phyloP scores from a whole-genome alignment of 116 monocot species.

The Posidonia oceanica region DNA sequence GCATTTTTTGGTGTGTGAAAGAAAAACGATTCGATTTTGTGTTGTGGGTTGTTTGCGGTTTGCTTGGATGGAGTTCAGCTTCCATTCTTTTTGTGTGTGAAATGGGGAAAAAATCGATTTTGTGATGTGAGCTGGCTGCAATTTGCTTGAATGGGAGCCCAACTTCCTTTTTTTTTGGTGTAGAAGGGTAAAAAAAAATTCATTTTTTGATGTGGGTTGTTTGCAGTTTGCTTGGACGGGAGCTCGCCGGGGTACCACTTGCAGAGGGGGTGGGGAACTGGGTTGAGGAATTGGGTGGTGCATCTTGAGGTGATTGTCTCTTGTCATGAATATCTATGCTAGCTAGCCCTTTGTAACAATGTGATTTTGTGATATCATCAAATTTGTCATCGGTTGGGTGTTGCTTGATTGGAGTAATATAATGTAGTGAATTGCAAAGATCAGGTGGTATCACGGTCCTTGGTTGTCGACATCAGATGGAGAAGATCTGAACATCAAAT shows the following conservation, averaged over 20 bases:
- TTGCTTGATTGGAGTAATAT: no score
- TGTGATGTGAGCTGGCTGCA: background rate
- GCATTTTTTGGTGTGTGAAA: background rate
- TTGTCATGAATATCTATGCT: no score
- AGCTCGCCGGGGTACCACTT: slow-evolving; percentile 68
- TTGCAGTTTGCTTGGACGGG: slow-evolving; percentile 92
- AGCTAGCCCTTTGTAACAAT: no score
- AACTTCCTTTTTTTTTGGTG: background rate
- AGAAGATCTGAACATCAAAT: no score
- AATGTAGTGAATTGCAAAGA: no score
- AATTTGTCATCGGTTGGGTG: no score
- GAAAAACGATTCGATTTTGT: background rate
- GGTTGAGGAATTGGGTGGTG: slow-evolving; percentile 58
- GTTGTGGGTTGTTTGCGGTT: no score
- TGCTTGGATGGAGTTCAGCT: no score
- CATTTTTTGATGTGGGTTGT: background rate
- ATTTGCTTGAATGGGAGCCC: background rate
- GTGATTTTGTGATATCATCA: no score
- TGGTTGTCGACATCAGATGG: no score
- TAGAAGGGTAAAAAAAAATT: background rate
- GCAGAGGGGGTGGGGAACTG: slow-evolving; percentile 58
- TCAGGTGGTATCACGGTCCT: no score
- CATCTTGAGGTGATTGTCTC: slow-evolving; percentile 57
- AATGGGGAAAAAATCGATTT: background rate
- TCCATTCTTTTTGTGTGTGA: background rate